phyloP scores from a whole-genome alignment of 2,329 filamentous ascomycete genomes.

The Hymenoscyphus albidus region DNA sequence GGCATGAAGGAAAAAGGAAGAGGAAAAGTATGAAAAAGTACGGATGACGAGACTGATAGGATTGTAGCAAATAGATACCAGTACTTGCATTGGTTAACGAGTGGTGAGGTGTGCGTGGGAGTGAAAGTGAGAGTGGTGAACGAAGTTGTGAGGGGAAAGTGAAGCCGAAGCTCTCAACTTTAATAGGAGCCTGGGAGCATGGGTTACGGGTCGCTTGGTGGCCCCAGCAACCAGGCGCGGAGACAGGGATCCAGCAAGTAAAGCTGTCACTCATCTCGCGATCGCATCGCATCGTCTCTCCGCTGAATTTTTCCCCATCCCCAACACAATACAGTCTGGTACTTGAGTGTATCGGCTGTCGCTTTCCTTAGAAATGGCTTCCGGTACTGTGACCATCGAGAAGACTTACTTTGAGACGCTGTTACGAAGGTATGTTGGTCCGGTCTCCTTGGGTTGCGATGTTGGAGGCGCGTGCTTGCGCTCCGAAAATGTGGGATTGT shows the following conservation, averaged over 20 bases:
- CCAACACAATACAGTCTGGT: conserved; percentile 13
- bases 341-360: conserved; percentile 23
- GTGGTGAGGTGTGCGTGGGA: no score
- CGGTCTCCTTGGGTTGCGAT: background rate
- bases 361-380: conserved; percentile 21
- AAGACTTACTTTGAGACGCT: conserved; percentile 59
- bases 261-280: background rate
- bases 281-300: background rate
- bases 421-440: conserved; percentile 51
- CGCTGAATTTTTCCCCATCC: background rate
- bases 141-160: no score
- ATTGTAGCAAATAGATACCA: no score
- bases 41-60: no score
- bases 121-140: no score
- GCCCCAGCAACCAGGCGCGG: no score
- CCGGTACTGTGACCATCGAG: conserved; percentile 51
- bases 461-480: conserved; percentile 10
- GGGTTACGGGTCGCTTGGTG: no score
- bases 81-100: no score
- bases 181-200: no score
- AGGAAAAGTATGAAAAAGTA: no score
- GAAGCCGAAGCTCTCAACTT: no score
- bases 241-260: no score
- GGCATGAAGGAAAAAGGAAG: background rate
- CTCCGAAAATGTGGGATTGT: conserved; percentile 1